phyloP scores from a whole-genome alignment of 176 grass and related monocot species.

The Alloteropsis semialata region DNA sequence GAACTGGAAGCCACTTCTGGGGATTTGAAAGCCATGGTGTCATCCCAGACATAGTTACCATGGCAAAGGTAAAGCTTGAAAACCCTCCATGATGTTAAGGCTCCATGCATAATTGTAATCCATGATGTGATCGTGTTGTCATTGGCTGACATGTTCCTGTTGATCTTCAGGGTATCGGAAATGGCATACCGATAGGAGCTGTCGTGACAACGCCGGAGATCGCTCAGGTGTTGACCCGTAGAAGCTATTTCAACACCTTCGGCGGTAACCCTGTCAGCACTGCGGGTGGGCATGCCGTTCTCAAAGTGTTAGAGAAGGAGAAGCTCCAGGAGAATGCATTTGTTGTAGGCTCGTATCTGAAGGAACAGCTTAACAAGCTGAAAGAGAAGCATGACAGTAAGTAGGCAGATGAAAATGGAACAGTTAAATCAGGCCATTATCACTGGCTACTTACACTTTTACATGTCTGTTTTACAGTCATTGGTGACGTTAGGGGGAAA shows the following conservation, averaged over 20 bases:
- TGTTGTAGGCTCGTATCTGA: conserved; percentile 77
- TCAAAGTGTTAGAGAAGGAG: conserved; percentile 91
- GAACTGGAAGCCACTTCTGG: conserved; percentile 94
- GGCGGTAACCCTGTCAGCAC: conserved; percentile 95
- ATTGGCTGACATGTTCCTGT: not conserved
- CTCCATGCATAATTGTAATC: not conserved
- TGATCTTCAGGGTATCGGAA: conserved; percentile 75
- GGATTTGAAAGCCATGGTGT: conserved; percentile 80
- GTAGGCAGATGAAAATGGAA: not conserved
- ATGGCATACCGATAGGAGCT: conserved; percentile 87
- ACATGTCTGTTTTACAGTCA: conserved; percentile 43
- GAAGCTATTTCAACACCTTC: conserved; percentile 89
- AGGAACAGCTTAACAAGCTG: conserved; percentile 56
- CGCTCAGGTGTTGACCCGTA: conserved; percentile 74
- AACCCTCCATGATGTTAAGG: not conserved
- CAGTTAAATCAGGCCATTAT: not conserved
- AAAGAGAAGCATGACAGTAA: conserved; percentile 86
- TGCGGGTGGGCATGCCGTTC: conserved; percentile 71
- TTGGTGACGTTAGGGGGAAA: conserved; percentile 87
- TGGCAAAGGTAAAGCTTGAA: conserved; percentile 70
- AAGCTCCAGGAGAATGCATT: conserved; percentile 92
- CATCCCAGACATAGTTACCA: conserved; percentile 92
- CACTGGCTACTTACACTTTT: not conserved
- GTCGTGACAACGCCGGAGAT: conserved; percentile 97
- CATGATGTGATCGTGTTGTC: not conserved